Evolutionary conservation across 139 green algal species (phyloP), one percentile per base, ranked within the genome.

Genomic region (Chlorella sp.): DNA sequence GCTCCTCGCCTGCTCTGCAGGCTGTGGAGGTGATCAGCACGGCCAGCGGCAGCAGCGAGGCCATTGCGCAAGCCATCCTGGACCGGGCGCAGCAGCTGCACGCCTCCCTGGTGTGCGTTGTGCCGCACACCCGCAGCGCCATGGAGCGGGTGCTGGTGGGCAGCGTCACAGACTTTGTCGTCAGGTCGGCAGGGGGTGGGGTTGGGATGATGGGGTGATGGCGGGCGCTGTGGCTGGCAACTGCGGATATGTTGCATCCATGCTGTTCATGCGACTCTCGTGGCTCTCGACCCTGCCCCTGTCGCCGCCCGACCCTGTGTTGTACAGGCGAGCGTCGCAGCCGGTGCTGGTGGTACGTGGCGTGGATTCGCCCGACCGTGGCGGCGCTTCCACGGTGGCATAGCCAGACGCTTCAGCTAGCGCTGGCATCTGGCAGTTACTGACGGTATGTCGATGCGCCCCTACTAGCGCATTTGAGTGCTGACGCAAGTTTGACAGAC

Each of bases 311-410:
- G 46, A 54, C 46, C 8, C 11, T 54, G 11, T 54, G 46, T 11
- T 54, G 41, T 76, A 40, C 72, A n/a, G 72, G 26, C 72, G 54
- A 24, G 41, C 41, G 9, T 28, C 1, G 17, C 26, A 60, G 72
- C 72, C 72, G 1, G 72, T 77, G 72, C 41, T 77, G 72, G 72
- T 77, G 28, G 72, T 77, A 43, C 72, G 54, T 28, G 72, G 72
- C 30, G 72, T 58, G 72, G 72, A 60, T 11, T 11, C 51, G 51
- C 51, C 9, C 13, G 51, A 2, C 51, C 9, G 26, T 1, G 41
- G 72, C 41, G 41, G 72, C 8, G 65, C n/a, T 22, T 19, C 65
- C 7, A n/a, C n/a, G n/a, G 34, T 20, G 6, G n/a, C 65, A 44
- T 6, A 58, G 3, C 30, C 28, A 19, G 48, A 40, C 26, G 24